phyloP scores from a whole-genome alignment of 202 grass and related monocot species.

The Panicum virgatum region DNA sequence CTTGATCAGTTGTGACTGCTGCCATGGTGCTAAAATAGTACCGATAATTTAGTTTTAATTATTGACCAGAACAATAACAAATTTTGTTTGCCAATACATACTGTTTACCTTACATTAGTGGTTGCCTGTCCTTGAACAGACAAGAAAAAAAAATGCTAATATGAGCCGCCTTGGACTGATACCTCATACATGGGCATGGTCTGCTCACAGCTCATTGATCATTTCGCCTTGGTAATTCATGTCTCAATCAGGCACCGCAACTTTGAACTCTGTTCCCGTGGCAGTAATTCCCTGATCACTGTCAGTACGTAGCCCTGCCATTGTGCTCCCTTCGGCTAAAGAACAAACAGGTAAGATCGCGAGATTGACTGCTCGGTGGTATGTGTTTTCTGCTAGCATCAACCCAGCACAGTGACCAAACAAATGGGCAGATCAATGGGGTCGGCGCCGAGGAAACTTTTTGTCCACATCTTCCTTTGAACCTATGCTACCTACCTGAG shows the following conservation, averaged over 20 bases:
- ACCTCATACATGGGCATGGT: too few relatives aligned
- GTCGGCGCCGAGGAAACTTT: constrained; percentile 22
- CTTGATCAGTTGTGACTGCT: neutral
- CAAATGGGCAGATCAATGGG: constrained; percentile 22
- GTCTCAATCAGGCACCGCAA: neutral
- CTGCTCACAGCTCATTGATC: constrained; percentile 24
- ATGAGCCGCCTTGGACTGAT: too few relatives aligned
- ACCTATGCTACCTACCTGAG: neutral
- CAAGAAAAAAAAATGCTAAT: neutral
- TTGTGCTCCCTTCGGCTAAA: neutral
- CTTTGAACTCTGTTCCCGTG: neutral
- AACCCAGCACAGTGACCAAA: constrained; percentile 19
- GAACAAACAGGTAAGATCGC: constrained; percentile 29
- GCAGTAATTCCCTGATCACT: neutral
- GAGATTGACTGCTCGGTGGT: neutral
- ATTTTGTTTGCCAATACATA: neutral
- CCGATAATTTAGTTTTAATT: too few relatives aligned
- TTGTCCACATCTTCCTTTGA: constrained; percentile 21
- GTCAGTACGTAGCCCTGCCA: neutral
- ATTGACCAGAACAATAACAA: neutral
- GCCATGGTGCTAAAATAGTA: neutral
- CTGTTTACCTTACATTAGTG: neutral
- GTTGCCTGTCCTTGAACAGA: neutral
- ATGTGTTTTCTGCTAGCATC: constrained; percentile 8
- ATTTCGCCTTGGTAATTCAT: neutral